Evolutionary conservation across 2,329 filamentous ascomycete species (phyloP), one percentile per base, ranked within the genome.

Genomic region (Fusarium continuum): DNA sequence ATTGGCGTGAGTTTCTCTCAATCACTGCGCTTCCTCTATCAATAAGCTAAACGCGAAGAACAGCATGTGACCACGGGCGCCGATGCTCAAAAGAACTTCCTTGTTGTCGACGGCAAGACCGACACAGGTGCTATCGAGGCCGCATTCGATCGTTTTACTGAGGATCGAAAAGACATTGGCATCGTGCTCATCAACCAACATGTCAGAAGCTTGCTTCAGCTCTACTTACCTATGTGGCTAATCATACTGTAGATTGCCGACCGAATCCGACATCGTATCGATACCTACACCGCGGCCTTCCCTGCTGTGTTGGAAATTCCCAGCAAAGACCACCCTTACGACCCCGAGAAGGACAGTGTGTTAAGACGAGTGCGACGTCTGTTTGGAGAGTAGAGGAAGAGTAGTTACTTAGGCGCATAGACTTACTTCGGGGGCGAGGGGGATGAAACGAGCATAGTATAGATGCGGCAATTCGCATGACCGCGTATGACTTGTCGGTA

Each of bases 101-200:
- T 99, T 9, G 92, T 99, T 53, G 95, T 99, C 61, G 94, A 99
- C 78, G 82, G 79, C 75, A 98, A 98, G 84, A 99, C 94, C 31
- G 93, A 97, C 68, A 95, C 85, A 48, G 82, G 91, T 4, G 83
- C 91, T 54, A 97, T 99, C 73, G 95, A 98, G 78, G 86, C 88
- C 29, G 90, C 93, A 9, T 99, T 99, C 75, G 90, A 96, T 65
- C 85, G 85, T 67, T 98, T 97, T 78, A 97, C 93, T 8, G 87
- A 87, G 53, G 86, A 95, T 77, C 85, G 95, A 75, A 98, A 98
- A 78, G 95, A 99, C 75, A 97, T 99, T 76, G 95, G 93, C 23
- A 96, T 99, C 71, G 78, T 99, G 60, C 81, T 99, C 67, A 98
- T 99, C 78, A 99, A 99, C 78, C 95, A 99, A 79, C 95, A 99